Evolutionary conservation across 2,329 filamentous ascomycete genomes (phyloP).

Genomic region (Ascomycota sp.): DNA sequence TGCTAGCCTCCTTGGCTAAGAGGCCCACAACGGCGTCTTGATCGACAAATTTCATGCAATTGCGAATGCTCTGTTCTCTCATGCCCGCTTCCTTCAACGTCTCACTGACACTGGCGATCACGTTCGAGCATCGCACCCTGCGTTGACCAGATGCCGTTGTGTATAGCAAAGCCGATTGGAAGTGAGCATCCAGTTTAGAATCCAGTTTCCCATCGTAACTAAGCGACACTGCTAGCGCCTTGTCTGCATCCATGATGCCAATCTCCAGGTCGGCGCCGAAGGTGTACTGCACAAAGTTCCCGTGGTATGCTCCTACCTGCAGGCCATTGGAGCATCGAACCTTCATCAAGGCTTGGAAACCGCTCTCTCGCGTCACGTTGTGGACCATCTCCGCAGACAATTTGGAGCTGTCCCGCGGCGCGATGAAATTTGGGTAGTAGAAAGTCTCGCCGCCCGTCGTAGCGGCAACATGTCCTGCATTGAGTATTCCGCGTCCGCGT

Average conservation of each 20-base stretch:
- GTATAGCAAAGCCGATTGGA: conserved; percentile 87
- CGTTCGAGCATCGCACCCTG: conserved; percentile 78
- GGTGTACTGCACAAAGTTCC: conserved; percentile 89
- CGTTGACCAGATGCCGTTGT: conserved; percentile 80
- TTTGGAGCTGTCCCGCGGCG: conserved; percentile 66
- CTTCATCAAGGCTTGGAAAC: conserved; percentile 94
- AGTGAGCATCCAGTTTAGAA: conserved; percentile 86
- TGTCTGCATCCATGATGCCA: conserved; percentile 80
- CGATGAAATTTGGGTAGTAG: conserved; percentile 92
- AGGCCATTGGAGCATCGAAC: conserved; percentile 93
- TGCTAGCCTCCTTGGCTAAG: conserved; percentile 81
- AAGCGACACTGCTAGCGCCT: conserved; percentile 79
- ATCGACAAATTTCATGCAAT: conserved; percentile 81
- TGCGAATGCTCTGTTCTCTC: conserved; percentile 39
- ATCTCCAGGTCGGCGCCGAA: conserved; percentile 91
- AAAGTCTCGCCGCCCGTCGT: conserved; percentile 89
- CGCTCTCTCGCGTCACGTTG: conserved; percentile 71
- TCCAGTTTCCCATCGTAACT: conserved; percentile 96
- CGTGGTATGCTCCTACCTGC: conserved; percentile 84
- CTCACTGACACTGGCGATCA: conserved; percentile 82
- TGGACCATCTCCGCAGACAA: conserved; percentile 72
- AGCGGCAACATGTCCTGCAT: conserved; percentile 55
- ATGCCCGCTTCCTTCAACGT: conserved; percentile 18
- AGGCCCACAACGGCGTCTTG: conserved; percentile 82
- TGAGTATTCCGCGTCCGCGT: background rate